These are phyloP conservation scores for Cyberlindnera maritima DNA, from an alignment of 805 yeast species.

Conservation along the genomic window DNA sequence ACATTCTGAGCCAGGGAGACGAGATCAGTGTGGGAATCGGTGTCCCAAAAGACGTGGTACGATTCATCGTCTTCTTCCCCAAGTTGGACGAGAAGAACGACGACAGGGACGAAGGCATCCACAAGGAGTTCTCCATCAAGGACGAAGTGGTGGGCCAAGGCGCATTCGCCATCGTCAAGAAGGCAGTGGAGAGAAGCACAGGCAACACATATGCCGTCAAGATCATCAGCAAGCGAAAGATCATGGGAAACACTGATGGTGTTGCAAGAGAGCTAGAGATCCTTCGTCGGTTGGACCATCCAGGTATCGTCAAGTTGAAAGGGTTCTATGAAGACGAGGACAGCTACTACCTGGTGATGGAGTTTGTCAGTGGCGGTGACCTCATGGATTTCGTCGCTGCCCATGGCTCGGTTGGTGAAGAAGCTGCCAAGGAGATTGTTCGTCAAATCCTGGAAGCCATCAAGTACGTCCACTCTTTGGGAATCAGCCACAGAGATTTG, in stretches of 20 bases:
- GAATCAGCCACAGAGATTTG: constrained; percentile 93
- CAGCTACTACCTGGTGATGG: constrained; percentile 88
- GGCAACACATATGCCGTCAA: constrained; percentile 91
- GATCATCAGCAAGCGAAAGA: constrained; percentile 78
- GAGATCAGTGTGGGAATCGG: constrained; percentile 90
- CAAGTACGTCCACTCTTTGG: constrained; percentile 80
- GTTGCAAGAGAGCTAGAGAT: constrained; percentile 86
- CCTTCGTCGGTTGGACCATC: constrained; percentile 73
- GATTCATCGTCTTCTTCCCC: constrained; percentile 44
- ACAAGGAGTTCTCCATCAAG: constrained; percentile 69
- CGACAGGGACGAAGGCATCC: constrained; percentile 44
- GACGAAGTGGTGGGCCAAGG: constrained; percentile 94
- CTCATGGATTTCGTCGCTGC: constrained; percentile 96
- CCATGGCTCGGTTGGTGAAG: constrained; percentile 89
- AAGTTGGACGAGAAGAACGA: constrained; percentile 18
- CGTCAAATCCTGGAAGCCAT: constrained; percentile 83
- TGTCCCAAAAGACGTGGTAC: constrained; percentile 61
- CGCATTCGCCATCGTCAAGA: constrained; percentile 95
- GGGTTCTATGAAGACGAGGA: constrained; percentile 84
- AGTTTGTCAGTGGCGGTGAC: constrained; percentile 94
- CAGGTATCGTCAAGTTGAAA: constrained; percentile 77
- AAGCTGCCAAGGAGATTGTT: constrained; percentile 81
- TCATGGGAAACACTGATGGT: constrained; percentile 75
- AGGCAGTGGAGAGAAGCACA: constrained; percentile 80
- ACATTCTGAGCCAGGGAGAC: constrained; percentile 87